Conservation (phyloP, 108 stramenopile species). For the Skeletonema potamos region DNA sequence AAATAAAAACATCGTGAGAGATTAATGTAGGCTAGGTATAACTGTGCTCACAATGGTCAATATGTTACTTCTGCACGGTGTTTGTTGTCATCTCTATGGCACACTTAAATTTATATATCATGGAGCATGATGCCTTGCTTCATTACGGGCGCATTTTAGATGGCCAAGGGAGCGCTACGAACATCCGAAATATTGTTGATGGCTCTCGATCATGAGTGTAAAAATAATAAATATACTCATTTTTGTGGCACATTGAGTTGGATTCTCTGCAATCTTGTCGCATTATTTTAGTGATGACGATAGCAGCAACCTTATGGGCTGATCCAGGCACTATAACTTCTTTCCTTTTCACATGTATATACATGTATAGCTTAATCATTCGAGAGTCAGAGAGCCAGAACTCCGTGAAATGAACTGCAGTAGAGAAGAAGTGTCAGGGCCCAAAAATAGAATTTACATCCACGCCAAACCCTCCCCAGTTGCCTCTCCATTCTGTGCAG, state of each 20-base stretch:
- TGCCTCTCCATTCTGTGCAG: neutral
- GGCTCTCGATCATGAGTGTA: neutral
- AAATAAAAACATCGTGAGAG: neutral
- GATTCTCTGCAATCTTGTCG: neutral
- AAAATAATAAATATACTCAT: neutral
- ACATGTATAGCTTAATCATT: no score
- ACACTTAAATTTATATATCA: neutral
- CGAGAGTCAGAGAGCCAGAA: no score
- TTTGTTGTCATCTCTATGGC: neutral
- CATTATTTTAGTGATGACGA: no score
- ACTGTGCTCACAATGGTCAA: slow-evolving; percentile 2
- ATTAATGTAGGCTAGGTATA: slow-evolving; percentile 1
- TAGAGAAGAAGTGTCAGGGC: no score
- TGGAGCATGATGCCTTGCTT: neutral
- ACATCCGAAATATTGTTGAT: neutral
- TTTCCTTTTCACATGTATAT: no score
- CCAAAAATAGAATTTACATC: no score
- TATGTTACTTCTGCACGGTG: neutral
- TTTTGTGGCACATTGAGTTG: neutral
- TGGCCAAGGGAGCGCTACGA: neutral
- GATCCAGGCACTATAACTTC: no score
- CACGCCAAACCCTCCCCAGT: neutral
- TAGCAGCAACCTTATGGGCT: no score
- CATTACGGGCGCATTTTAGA: neutral
- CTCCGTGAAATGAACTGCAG: no score